phyloP scores from a whole-genome alignment of 1,284 basidiomycete species.

The Rhizoctonia solani region DNA sequence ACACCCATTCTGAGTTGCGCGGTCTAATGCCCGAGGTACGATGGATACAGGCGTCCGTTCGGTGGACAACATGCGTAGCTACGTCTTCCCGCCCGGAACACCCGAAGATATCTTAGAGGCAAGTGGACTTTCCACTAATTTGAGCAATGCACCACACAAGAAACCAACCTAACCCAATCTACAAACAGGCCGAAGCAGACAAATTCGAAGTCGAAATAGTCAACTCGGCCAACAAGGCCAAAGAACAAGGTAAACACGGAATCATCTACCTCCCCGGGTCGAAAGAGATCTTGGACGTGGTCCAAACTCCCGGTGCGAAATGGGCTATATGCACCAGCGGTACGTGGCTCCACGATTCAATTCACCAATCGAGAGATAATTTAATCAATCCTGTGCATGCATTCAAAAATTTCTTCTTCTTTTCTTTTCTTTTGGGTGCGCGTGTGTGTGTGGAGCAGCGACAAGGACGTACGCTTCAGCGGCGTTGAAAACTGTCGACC shows the following conservation, averaged over 20 bases:
- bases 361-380: too few species aligned
- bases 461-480: conserved; percentile 12
- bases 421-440: neutral
- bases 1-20: neutral
- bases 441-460: neutral
- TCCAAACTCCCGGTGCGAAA: neutral
- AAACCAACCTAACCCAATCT: neutral
- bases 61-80: conserved; percentile 36
- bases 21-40: neutral
- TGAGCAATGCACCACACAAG: neutral
- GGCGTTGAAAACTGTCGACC: conserved; percentile 31
- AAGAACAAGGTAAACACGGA: conserved; percentile 30
- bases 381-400: too few species aligned
- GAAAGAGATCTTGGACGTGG: conserved; percentile 10
- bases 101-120: conserved; percentile 6
- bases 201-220: conserved; percentile 38
- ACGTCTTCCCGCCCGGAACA: conserved; percentile 11
- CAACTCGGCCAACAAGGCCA: conserved; percentile 25
- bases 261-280: conserved; percentile 37
- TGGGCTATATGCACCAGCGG: conserved; percentile 39
- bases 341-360: neutral
- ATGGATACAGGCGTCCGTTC: conserved; percentile 36
- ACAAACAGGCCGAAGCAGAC: conserved; percentile 30
- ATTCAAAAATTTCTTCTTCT: too few species aligned
- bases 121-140: neutral